These are phyloP conservation scores for Dactylonectria macrodidyma DNA, from an alignment of 2,329 filamentous ascomycete genomes.

Conservation along the genomic window DNA sequence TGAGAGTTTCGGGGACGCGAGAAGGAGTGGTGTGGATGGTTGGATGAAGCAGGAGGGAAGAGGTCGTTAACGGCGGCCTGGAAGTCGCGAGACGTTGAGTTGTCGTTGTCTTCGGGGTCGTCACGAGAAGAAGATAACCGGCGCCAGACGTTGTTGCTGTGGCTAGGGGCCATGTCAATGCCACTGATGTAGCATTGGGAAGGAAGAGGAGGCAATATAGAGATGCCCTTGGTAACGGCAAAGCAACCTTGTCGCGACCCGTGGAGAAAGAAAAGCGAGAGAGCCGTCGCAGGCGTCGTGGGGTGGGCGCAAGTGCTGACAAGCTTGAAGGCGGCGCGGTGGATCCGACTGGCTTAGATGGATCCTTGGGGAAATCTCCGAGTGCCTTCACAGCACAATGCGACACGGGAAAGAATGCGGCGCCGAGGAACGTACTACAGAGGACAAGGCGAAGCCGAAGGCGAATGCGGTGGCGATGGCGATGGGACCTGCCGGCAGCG, in stretches of 20 bases:
- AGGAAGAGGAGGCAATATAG: constrained; percentile 5
- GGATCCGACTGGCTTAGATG: background rate
- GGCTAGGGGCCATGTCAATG: constrained; percentile 49
- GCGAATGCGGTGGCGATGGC: no score
- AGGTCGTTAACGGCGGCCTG: constrained; percentile 43
- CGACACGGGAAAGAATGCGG: no score
- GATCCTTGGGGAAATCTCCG: background rate
- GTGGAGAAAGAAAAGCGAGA: background rate
- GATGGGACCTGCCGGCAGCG: constrained; percentile 1
- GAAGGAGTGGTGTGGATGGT: constrained; percentile 42
- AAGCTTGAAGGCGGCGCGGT: constrained; percentile 5
- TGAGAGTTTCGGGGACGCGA: constrained; percentile 38
- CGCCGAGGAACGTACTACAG: background rate
- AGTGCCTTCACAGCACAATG: background rate
- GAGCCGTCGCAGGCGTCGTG: background rate
- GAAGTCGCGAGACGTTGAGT: constrained; percentile 40
- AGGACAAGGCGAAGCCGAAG: background rate
- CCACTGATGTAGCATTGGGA: constrained; percentile 46
- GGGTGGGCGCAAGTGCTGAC: background rate
- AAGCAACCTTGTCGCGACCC: constrained; percentile 5
- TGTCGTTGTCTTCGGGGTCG: constrained; percentile 27
- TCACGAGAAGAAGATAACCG: constrained; percentile 34
- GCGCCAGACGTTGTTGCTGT: constrained; percentile 41
- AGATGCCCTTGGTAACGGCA: background rate
- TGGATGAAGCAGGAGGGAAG: constrained; percentile 36